These are phyloP conservation scores for Periglandula ipomoeae DNA, from an alignment of 2,329 filamentous ascomycete genomes.

Conservation along the genomic window DNA sequence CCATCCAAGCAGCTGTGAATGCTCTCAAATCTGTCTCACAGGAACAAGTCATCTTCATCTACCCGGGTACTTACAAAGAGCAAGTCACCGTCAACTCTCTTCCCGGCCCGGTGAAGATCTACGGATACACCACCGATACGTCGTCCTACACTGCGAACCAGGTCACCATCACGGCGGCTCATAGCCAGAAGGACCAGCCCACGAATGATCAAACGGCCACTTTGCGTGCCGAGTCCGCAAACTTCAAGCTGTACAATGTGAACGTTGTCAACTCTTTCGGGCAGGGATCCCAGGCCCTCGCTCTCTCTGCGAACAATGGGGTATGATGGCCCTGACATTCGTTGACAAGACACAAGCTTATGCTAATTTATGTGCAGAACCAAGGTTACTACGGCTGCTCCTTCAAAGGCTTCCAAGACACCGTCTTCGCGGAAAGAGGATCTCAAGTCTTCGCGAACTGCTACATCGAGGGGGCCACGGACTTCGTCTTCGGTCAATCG, in stretches of 20 bases:
- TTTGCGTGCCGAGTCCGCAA: constrained; percentile 32
- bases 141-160: constrained; percentile 44
- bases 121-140: constrained; percentile 48
- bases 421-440: constrained; percentile 34
- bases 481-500: constrained; percentile 30
- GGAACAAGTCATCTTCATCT: constrained; percentile 4
- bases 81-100: background rate
- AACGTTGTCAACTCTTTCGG: constrained; percentile 38
- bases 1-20: background rate
- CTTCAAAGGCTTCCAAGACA: constrained; percentile 40
- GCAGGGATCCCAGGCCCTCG: constrained; percentile 35
- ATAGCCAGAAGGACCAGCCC: constrained; percentile 25
- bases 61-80: background rate
- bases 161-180: constrained; percentile 38
- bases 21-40: background rate
- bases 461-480: constrained; percentile 36
- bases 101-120: constrained; percentile 37
- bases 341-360: background rate
- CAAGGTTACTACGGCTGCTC: constrained; percentile 37
- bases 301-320: constrained; percentile 25
- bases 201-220: constrained; percentile 44
- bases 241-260: constrained; percentile 54
- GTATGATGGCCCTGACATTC: too few species aligned
- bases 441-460: constrained; percentile 36
- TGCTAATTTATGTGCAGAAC: constrained; percentile 1